Base-by-base conservation (phyloP, 805 yeast genomes). In the Saccharomycopsis vini region DNA sequence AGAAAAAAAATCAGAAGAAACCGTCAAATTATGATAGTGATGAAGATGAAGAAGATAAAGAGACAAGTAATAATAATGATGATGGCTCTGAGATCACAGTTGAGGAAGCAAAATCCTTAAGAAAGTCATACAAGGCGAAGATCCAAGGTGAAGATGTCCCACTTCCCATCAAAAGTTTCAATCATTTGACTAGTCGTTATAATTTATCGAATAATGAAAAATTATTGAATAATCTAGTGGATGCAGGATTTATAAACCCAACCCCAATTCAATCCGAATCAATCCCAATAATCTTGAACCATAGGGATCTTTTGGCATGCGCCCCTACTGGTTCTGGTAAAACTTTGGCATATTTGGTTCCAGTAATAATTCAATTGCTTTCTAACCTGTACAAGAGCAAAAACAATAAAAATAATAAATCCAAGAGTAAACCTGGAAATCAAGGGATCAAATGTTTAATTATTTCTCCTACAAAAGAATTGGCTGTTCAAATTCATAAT, bases 301-400 rank as follows among this genome's bases (percentile, higher is more conserved):
- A 68, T 23, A 73, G 95, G 47, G 97, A 90, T 58, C 59, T 92
- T 28, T 68, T 92, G 35, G 95, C 95, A 1, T 86, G 96, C 69
- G 97, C 97, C 0, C 97, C 97, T 38, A 92, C 98, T 1, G 98
- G 98, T 54, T 87, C 97, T 3, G 98, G 98, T 69, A 92, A 92
- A 60, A 92, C 98, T 0, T 67, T 92, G 39, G 95, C 97, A 24
- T 92, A 83, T 58, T 65, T 85, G 45, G 75, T 88, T 15, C 98
- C 99, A 3, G 54, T 90, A 54, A 62, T 92, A 18, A 43, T 48
- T 15, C 92, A 85, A 18, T 21, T 48, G 53, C 19, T 48, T 5
- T 31, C 21, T 56, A 62, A 38, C 37, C 67, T 15, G 46, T 55
- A 23, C 37, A 44, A 12, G 7, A 20, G 28, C 10, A 26, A 26